Base-by-base conservation (phyloP, 352 stramenopile genomes). In the Aphanomyces astaci region DNA sequence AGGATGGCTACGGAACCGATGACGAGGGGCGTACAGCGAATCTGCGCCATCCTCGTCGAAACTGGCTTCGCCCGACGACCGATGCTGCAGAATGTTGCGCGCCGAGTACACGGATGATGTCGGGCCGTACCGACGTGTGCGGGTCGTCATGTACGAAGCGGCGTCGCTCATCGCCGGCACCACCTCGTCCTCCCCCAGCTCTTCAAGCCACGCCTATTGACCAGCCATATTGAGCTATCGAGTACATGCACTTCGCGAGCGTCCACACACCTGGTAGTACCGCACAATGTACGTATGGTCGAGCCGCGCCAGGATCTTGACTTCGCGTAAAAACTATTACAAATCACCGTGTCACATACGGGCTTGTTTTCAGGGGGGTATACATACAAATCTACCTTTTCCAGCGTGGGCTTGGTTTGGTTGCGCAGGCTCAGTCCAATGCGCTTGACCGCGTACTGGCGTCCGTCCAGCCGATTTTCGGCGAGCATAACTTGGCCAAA, bases 401-500 rank as follows among this genome's bases (percentile, higher is more conserved):
- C 90, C 39, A 98, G 75, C 33, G 93, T 96, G 73, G 93, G 91
- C 25, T 86, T 95, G 13, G 88, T 95, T 63, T 94, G 85, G 59
- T 92, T 86, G 66, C 90, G 89, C 32, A 94, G 60, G 56, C 89
- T 83, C 4, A 92, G 71, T n/a, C 83, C 85, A 24, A 94, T 82
- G 39, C 85, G 81, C 74, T 98, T 98, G 46, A 98, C 90, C 1
- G 93, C 95, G 73, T 97, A 97, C 39, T 95, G 87, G 65, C 92
- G 81, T 25, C 92, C 84, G 77, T 98, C 95, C 0, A 98, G 75
- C 5, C 92, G 87, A 75, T 98, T 98, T 55, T 96, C 85, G 13
- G 90, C 90, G 31, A 97, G 82, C 59, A 97, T 92, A 3, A 98
- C 95, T 80, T 98, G 89, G 17, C 95, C 95, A 36, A 97, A 97